Percentiles rank a stretch among this genome's conserved stretches.
phyloP scores from a whole-genome alignment of 345 rosid genomes.

The Schrenkiella parvula region DNA sequence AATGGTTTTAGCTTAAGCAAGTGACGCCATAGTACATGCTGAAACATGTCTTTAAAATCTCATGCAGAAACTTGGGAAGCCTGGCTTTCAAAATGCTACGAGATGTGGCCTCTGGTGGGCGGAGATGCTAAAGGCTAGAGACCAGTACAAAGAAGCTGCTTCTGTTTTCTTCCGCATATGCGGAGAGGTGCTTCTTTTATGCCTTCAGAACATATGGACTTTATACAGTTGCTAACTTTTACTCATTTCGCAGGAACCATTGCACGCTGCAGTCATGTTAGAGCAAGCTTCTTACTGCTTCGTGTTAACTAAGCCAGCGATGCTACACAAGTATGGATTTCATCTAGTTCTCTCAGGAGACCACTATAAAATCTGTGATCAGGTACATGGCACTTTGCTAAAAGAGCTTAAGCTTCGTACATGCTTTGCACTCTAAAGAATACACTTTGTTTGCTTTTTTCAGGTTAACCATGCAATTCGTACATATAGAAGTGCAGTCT shows the following conservation, averaged over 20 bases:
- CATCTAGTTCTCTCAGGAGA: slow-evolving; percentile 98
- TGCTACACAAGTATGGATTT: slow-evolving; percentile 96
- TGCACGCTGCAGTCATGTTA: slow-evolving; percentile 96
- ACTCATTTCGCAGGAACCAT: slow-evolving; percentile 56
- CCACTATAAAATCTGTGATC: slow-evolving; percentile 86
- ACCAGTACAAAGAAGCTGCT: slow-evolving; percentile 90
- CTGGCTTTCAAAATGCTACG: slow-evolving; percentile 78
- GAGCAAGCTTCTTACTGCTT: slow-evolving; percentile 99
- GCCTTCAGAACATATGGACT: slow-evolving; percentile 4
- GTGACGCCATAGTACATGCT: slow-evolving; percentile 1
- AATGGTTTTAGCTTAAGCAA: neutral
- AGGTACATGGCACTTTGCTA: slow-evolving; percentile 51
- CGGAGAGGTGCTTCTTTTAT: slow-evolving; percentile 67
- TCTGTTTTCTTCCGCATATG: slow-evolving; percentile 88
- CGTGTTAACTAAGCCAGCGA: slow-evolving; percentile 77
- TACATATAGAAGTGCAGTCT: slow-evolving; percentile 73
- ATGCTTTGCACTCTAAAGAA: slow-evolving; percentile 28
- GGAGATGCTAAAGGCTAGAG: slow-evolving; percentile 86
- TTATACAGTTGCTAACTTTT: slow-evolving; percentile 17
- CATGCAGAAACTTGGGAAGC: slow-evolving; percentile 68
- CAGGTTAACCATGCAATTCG: slow-evolving; percentile 97
- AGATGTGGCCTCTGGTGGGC: slow-evolving; percentile 99
- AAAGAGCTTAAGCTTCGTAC: slow-evolving; percentile 7
- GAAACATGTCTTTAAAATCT: slow-evolving; percentile 9
- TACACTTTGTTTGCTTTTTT: slow-evolving; percentile 21